Conservation (phyloP, 2,329 filamentous ascomycete genomes). For the Elsinoe ampelina region DNA sequence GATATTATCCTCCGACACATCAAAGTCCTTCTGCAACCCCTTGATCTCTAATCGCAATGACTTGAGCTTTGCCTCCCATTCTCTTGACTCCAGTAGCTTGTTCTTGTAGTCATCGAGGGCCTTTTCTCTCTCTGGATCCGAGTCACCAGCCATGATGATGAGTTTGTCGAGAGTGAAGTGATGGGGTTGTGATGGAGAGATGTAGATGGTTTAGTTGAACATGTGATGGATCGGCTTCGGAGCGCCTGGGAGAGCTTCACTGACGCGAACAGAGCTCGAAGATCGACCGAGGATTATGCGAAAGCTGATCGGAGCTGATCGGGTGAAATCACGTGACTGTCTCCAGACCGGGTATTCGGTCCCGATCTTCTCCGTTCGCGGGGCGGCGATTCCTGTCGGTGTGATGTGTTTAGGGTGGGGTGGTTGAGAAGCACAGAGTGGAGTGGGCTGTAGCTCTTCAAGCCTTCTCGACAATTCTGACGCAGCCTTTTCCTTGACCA, state of each 20-base stretch:
- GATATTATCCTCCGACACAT: conserved; percentile 97
- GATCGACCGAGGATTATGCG: not conserved
- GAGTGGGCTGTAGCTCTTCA: conserved; percentile 9
- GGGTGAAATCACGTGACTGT: not conserved
- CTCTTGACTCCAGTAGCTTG: conserved; percentile 73
- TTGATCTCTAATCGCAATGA: conserved; percentile 90
- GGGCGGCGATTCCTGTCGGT: conserved; percentile 7
- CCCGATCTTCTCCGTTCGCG: conserved; percentile 2
- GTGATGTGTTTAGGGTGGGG: conserved; percentile 7
- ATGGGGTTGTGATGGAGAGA: not conserved
- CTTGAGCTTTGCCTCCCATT: conserved; percentile 98
- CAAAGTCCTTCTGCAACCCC: conserved; percentile 85
- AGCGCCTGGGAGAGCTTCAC: not conserved
- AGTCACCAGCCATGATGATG: conserved; percentile 8
- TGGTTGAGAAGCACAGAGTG: conserved; percentile 2
- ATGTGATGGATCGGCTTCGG: not conserved
- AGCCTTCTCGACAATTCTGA: conserved; percentile 12
- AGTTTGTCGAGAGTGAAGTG: not conserved
- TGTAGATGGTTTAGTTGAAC: not conserved
- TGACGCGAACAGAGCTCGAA: not conserved
- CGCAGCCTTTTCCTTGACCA: conserved; percentile 3
- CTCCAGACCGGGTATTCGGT: not conserved
- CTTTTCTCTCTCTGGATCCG: conserved; percentile 43
- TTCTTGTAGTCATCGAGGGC: conserved; percentile 45
- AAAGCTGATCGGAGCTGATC: not conserved